Conservation (phyloP, 306 rosid genomes). For the Vigna trinervia region DNA sequence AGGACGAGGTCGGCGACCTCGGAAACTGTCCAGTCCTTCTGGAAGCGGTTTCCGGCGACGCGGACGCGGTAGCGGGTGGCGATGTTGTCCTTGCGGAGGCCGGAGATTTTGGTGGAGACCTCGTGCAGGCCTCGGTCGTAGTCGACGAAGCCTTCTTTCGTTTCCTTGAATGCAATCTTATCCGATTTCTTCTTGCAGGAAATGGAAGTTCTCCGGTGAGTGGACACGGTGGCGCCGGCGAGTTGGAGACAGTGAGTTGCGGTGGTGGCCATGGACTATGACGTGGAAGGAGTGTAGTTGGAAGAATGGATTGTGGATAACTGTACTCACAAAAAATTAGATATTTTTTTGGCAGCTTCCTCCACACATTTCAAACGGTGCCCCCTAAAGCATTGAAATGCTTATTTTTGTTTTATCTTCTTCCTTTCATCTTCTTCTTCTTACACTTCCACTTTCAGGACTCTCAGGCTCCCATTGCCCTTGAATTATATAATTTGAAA, state of each 20-base stretch:
- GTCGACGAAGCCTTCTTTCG: slow-evolving; percentile 78
- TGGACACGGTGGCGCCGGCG: slow-evolving; percentile 32
- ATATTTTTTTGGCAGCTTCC: no score
- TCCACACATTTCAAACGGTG: no score
- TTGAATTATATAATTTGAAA: no score
- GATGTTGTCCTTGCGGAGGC: slow-evolving; percentile 71
- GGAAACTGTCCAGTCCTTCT: slow-evolving; percentile 86
- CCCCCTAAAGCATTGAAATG: no score
- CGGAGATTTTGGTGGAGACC: slow-evolving; percentile 55
- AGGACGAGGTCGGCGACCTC: slow-evolving; percentile 69
- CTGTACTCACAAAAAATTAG: no score
- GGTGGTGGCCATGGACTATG: slow-evolving; percentile 55
- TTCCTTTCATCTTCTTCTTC: no score
- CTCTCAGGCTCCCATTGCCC: no score
- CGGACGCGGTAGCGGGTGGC: slow-evolving; percentile 67
- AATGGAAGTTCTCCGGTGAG: slow-evolving; percentile 26
- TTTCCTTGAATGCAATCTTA: slow-evolving; percentile 65
- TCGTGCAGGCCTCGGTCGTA: slow-evolving; percentile 76
- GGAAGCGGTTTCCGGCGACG: slow-evolving; percentile 73
- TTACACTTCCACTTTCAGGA: no score
- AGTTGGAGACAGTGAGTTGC: slow-evolving; percentile 42
- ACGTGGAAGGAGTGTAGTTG: slow-evolving; percentile 10
- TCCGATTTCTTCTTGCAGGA: slow-evolving; percentile 48
- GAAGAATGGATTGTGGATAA: slow-evolving; percentile 3
- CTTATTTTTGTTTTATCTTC: no score